Evolutionary conservation across 1,284 basidiomycete genomes (phyloP).

Genomic region (Hymenochaete sp.): DNA sequence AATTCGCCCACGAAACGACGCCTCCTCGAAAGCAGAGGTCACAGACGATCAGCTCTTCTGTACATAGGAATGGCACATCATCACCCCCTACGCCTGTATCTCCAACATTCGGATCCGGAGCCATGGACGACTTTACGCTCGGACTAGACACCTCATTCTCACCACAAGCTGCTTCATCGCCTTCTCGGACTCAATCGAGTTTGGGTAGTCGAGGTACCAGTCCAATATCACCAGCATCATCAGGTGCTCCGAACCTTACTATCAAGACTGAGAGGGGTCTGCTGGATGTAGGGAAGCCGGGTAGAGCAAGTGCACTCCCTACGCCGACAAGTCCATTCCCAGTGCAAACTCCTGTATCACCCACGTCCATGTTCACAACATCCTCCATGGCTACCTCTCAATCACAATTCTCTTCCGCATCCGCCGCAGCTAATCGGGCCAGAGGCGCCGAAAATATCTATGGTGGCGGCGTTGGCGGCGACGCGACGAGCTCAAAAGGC

Average conservation of each 20-base stretch:
- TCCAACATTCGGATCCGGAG: constrained; percentile 1
- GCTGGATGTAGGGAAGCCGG: neutral
- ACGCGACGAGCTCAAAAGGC: constrained; percentile 5
- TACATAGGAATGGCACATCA: neutral
- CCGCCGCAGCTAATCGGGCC: constrained; percentile 14
- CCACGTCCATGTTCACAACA: no score
- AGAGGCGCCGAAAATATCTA: no score
- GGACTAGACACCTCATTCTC: constrained; percentile 5
- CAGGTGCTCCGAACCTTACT: neutral
- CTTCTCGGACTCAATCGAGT: neutral
- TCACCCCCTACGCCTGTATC: constrained; percentile 11
- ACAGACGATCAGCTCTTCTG: no score
- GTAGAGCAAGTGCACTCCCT: neutral
- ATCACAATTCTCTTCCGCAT: constrained; percentile 10
- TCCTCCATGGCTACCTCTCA: no score
- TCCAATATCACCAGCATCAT: neutral
- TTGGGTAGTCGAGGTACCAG: neutral
- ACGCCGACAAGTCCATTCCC: constrained; percentile 7
- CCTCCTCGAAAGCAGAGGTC: constrained; percentile 2
- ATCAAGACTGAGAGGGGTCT: neutral
- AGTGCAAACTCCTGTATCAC: neutral
- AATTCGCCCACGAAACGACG: constrained; percentile 18
- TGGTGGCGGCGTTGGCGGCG: constrained; percentile 4
- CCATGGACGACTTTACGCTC: neutral
- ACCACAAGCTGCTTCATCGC: constrained; percentile 10